Conservation (phyloP, 768 basidiomycete genomes). For the button mushroom (Agaricus bisporus) region DNA sequence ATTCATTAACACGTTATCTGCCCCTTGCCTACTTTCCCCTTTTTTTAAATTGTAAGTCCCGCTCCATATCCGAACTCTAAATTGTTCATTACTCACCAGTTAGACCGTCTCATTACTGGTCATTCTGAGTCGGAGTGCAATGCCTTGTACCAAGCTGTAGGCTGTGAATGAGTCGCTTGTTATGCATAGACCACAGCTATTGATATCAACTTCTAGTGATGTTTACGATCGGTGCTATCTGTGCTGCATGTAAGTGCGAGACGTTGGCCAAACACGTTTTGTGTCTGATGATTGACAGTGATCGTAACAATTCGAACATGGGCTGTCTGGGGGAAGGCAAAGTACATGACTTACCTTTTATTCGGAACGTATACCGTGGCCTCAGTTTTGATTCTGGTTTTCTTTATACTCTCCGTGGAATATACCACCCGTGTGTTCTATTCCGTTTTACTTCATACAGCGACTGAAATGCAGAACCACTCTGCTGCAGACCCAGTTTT, state of each 20-base stretch:
- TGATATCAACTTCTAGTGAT: neutral
- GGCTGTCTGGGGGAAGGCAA: neutral
- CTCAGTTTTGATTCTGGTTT: neutral
- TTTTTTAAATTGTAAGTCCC: neutral
- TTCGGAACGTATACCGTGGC: neutral
- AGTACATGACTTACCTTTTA: neutral
- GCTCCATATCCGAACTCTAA: neutral
- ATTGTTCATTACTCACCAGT: neutral
- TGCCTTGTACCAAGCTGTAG: neutral
- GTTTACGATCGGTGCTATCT: neutral
- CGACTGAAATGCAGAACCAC: no score
- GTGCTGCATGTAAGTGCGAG: neutral
- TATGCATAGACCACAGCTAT: neutral
- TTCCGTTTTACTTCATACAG: neutral
- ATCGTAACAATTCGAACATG: neutral
- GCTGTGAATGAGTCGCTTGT: neutral
- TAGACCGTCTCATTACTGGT: neutral
- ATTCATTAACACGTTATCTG: neutral
- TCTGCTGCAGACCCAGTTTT: neutral
- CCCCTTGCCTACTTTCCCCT: neutral
- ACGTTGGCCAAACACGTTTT: neutral
- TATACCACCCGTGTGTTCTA: neutral
- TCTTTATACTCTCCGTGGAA: neutral
- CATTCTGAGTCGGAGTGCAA: neutral
- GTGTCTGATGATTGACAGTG: neutral